Percentiles rank a stretch among this genome's conserved stretches.
These are phyloP conservation scores for Quercus suber DNA, from an alignment of 306 rosid species.

Conservation along the genomic window DNA sequence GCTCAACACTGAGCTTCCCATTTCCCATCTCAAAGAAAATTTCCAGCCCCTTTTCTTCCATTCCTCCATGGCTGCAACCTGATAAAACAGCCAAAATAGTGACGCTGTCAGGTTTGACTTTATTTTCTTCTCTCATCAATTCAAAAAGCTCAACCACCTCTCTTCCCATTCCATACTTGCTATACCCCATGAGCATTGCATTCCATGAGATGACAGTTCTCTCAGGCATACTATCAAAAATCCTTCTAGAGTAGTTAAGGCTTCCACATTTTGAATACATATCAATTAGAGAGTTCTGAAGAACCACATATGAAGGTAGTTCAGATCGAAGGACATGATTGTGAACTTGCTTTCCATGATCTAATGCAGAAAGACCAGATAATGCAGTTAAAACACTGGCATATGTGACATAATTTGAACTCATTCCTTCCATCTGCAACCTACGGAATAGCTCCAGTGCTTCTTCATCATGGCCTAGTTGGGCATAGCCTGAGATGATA, in stretches of 20 bases:
- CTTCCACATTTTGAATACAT: constrained; percentile 96
- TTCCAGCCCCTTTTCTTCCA: constrained; percentile 65
- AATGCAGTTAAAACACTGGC: constrained; percentile 69
- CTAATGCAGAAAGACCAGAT: constrained; percentile 85
- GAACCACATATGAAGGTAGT: constrained; percentile 62
- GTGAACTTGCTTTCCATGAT: constrained; percentile 89
- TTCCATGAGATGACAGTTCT: constrained; percentile 87
- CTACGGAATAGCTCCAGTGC: constrained; percentile 66
- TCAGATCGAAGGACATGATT: constrained; percentile 59
- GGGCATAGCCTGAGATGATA: constrained; percentile 87
- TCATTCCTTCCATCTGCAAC: constrained; percentile 76
- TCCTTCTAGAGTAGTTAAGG: constrained; percentile 60
- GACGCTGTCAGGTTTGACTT: constrained; percentile 65
- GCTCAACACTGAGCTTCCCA: constrained; percentile 52
- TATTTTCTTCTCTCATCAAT: constrained; percentile 59
- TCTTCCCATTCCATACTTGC: constrained; percentile 86
- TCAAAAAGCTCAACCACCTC: constrained; percentile 75
- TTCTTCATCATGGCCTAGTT: constrained; percentile 70
- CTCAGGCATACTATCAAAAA: constrained; percentile 64
- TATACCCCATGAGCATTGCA: constrained; percentile 83
- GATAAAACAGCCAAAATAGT: constrained; percentile 82
- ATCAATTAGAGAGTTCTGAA: constrained; percentile 80
- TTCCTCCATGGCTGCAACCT: constrained; percentile 89
- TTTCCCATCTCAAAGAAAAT: constrained; percentile 57
- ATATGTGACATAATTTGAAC: constrained; percentile 76